Evolutionary conservation across 78 protist genomes (phyloP).

Genomic region (Anaeramoeba ignava): DNA sequence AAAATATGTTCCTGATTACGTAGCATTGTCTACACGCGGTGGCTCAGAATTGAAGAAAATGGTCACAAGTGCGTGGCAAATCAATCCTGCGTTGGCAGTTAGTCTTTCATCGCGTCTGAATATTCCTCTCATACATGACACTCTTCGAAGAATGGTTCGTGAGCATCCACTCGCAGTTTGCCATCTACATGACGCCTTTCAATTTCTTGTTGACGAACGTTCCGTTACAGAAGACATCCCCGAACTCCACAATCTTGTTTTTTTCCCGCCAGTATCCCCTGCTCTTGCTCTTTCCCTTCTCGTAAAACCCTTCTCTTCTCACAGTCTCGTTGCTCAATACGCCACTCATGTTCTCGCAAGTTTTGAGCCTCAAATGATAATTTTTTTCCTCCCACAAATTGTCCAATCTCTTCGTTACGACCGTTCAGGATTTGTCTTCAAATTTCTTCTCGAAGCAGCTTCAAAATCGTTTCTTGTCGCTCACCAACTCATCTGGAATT

Average conservation of each 20-base stretch:
- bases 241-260: conserved; percentile 37
- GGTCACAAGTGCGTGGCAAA: conserved; percentile 35
- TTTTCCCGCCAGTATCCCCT: conserved; percentile 48
- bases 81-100: conserved; percentile 20
- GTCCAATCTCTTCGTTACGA: conserved; percentile 55
- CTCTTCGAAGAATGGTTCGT: conserved; percentile 20
- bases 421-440: conserved; percentile 10
- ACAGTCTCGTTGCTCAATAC: conserved; percentile 46
- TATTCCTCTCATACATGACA: neutral
- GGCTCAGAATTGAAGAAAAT: conserved; percentile 34
- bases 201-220: conserved; percentile 35
- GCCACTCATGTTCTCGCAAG: conserved; percentile 34
- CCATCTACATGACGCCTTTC: conserved; percentile 41
- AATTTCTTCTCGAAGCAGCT: conserved; percentile 27
- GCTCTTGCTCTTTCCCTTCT: conserved; percentile 37
- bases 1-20: conserved; percentile 20
- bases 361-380: conserved; percentile 48
- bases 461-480: conserved; percentile 36
- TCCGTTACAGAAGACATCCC: conserved; percentile 38
- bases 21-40: conserved; percentile 20
- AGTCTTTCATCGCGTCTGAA: neutral
- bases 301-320: conserved; percentile 16
- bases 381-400: conserved; percentile 72
- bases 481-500: conserved; percentile 71
- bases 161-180: conserved; percentile 30